Evolutionary conservation across 495 filamentous ascomycete genomes (phyloP).

Genomic region (Aspergillus sclerotiicarbonarius): DNA sequence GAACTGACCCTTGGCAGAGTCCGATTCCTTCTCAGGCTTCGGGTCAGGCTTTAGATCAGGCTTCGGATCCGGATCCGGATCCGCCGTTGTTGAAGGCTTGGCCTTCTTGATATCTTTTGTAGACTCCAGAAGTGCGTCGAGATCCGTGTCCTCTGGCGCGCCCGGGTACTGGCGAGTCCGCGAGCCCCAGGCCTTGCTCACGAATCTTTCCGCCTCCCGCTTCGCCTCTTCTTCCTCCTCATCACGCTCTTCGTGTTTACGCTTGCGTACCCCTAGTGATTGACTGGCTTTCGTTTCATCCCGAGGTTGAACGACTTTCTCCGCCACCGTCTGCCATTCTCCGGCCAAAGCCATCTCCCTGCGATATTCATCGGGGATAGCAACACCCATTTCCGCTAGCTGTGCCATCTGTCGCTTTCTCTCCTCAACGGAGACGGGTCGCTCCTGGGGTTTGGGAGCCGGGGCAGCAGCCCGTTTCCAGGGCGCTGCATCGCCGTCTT

Average conservation of each 20-base stretch:
- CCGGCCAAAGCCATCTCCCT: constrained; percentile 83
- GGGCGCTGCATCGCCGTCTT: constrained; percentile 21
- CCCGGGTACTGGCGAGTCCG: constrained; percentile 64
- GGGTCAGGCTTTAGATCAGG: too few species aligned
- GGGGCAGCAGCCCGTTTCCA: constrained; percentile 26
- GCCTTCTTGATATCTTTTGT: constrained; percentile 49
- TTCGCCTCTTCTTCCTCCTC: constrained; percentile 61
- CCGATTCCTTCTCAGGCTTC: constrained; percentile 1
- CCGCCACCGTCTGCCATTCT: constrained; percentile 77
- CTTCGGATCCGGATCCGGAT: too few species aligned
- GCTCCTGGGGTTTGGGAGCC: constrained; percentile 20
- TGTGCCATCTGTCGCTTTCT: constrained; percentile 83
- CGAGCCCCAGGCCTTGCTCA: constrained; percentile 73
- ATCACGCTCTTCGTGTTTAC: constrained; percentile 60
- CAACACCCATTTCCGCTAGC: constrained; percentile 82
- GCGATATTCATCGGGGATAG: constrained; percentile 76
- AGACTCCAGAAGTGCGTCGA: constrained; percentile 66
- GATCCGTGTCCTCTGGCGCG: constrained; percentile 52
- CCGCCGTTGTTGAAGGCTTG: constrained; percentile 22
- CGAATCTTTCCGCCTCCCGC: constrained; percentile 59
- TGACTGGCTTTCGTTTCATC: constrained; percentile 37
- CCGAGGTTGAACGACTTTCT: constrained; percentile 45
- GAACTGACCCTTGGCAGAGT: neutral
- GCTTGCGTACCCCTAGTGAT: constrained; percentile 61
- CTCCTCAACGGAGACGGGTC: constrained; percentile 59